Base-by-base conservation (phyloP, 202 grass and related monocot species). In the Elaeis oleifera region DNA sequence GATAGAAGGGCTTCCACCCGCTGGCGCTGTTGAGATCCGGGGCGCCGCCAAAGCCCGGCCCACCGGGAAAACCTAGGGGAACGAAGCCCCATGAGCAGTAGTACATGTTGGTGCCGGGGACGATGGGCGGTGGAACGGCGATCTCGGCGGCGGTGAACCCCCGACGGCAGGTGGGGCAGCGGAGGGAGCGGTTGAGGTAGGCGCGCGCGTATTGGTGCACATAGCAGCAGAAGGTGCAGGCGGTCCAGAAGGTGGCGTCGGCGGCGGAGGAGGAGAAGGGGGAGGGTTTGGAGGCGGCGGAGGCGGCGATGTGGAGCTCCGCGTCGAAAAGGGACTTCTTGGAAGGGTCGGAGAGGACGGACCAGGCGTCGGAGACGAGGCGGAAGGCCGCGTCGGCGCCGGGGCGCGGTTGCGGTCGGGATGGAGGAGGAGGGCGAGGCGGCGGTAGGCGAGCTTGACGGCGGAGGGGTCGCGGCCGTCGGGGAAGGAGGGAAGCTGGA, bases 61-160 rank as follows among this genome's bases (percentile, higher is more conserved):
- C 65, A 21, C 65, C 65, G 1, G 94, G 88, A 59, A 89, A 92
- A 1, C 88, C 94, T 65, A 97, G 72, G 0, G 94, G 94, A 61
- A 92, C 60, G 74, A 97, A 97, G 1, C 94, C 94, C 94, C 94
- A 97, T 0, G 88, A 66, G 55, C 79, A 92, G 69, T 92, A 89
- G 71, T 92, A 97, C 67, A 79, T 86, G 64, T 97, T 49, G n/a
- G 88, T 97, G 57, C 82, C 94, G 0, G 88, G 94, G 27, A 97
- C 85, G 55, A 97, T 51, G 5, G 94, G 94, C 8, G 94, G 88
- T 28, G 75, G 25, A 3, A 70, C 75, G 22, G 84, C 51, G 54
- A 97, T 71, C 84, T 97, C 80, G 3, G 84, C 23, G 6, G 88
- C 94, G 54, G 72, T 54, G 61, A 97, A 92, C 20, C 71, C 56